Conservation (phyloP, 768 basidiomycete species). For the Tricholoma flavovirens region DNA sequence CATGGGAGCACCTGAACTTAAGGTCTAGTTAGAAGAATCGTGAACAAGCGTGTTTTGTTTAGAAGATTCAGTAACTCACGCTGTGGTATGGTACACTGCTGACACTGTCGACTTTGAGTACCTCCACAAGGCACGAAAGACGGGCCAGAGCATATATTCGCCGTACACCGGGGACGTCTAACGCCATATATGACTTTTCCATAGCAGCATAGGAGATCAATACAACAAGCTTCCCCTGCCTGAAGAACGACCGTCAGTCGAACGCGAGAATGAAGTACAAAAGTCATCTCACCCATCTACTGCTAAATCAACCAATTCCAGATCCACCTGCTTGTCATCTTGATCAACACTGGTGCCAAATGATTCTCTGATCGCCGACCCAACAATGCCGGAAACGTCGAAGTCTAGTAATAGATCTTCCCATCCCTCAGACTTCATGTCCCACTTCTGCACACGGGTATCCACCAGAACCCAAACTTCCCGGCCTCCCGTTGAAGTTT, state of each 20-base stretch:
- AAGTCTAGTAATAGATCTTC: constrained; percentile 57
- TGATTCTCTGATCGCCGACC: constrained; percentile 39
- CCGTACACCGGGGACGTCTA: constrained; percentile 41
- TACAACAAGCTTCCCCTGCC: constrained; percentile 51
- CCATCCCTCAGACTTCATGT: constrained; percentile 60
- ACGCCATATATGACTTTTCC: constrained; percentile 34
- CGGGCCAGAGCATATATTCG: constrained; percentile 61
- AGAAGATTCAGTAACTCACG: constrained; percentile 34
- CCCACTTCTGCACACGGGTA: constrained; percentile 67
- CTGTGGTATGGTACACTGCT: constrained; percentile 70
- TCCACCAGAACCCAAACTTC: constrained; percentile 68
- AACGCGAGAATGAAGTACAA: background rate
- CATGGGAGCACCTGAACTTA: constrained; percentile 60
- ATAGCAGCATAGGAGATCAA: constrained; percentile 63
- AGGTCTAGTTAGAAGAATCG: constrained; percentile 39
- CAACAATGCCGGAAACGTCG: constrained; percentile 47
- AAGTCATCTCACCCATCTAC: constrained; percentile 43
- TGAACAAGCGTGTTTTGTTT: background rate
- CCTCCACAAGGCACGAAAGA: constrained; percentile 36
- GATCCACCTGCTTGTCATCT: constrained; percentile 48
- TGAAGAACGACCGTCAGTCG: constrained; percentile 11
- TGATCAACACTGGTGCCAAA: constrained; percentile 31
- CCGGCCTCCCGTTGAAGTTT: constrained; percentile 37
- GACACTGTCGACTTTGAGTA: constrained; percentile 43
- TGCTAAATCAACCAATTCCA: constrained; percentile 70